Evolutionary conservation across 495 filamentous ascomycete species (phyloP).

Genomic region (Neurospora sp.): DNA sequence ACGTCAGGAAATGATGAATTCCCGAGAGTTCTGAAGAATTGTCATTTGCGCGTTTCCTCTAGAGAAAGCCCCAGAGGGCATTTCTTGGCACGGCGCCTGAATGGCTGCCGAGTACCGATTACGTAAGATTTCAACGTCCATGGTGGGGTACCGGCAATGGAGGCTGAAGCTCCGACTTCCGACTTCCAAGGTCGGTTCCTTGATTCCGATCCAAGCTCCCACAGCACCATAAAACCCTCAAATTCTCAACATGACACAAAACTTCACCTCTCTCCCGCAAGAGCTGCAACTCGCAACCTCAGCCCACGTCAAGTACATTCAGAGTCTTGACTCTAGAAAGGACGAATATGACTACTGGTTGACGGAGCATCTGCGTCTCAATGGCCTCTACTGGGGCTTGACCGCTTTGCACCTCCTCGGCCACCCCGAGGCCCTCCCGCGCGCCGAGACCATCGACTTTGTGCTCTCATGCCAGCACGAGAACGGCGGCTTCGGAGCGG

Average conservation of each 20-base stretch:
- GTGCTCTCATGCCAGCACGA: slow-evolving; percentile 84
- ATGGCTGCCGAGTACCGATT: slow-evolving; percentile 2
- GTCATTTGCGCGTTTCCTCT: neutral
- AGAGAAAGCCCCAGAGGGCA: neutral
- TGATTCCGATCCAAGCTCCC: neutral
- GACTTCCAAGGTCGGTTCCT: neutral
- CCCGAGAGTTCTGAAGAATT: neutral
- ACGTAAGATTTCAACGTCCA: neutral
- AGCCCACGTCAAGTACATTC: slow-evolving; percentile 87
- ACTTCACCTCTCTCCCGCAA: slow-evolving; percentile 36
- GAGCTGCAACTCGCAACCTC: slow-evolving; percentile 56
- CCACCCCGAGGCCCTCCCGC: slow-evolving; percentile 68
- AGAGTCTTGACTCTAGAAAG: slow-evolving; percentile 80
- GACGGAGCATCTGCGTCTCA: slow-evolving; percentile 89
- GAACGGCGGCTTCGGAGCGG: slow-evolving; percentile 84
- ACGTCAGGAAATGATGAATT: neutral
- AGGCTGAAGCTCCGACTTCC: neutral
- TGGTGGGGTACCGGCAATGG: neutral
- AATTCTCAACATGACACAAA: slow-evolving; percentile 12
- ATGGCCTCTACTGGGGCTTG: slow-evolving; percentile 94
- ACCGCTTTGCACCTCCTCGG: slow-evolving; percentile 78
- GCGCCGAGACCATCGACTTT: slow-evolving; percentile 76
- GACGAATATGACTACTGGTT: slow-evolving; percentile 96
- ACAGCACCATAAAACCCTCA: neutral
- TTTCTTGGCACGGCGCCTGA: neutral